Evolutionary conservation across 129 eudicot genomes (phyloP).

Genomic region (Silybum marianum): DNA sequence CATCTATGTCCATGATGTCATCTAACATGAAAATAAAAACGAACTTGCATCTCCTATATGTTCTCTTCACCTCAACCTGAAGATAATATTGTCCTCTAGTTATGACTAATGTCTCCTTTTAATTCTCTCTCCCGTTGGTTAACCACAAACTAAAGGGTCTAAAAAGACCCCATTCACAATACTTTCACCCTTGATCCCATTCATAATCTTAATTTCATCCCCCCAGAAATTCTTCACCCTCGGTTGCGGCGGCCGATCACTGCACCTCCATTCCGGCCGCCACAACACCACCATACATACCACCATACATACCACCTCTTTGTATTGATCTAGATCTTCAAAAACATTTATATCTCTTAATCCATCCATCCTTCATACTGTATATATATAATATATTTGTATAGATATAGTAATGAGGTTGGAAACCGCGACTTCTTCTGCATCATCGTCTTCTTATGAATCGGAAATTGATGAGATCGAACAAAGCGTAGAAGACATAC

Average conservation of each 20-base stretch:
- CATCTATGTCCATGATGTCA: too few relatives aligned
- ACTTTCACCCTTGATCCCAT: slow-evolving; percentile 18
- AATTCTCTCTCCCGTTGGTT: background rate
- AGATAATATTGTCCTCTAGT: slow-evolving; percentile 17
- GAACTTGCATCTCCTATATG: slow-evolving; percentile 11
- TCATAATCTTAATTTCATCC: slow-evolving; percentile 30
- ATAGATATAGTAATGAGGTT: background rate
- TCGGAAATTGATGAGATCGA: slow-evolving; percentile 31
- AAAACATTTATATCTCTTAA: background rate
- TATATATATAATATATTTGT: background rate
- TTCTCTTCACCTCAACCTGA: slow-evolving; percentile 30
- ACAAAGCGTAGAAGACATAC: slow-evolving; percentile 32
- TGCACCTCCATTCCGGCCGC: slow-evolving; percentile 24
- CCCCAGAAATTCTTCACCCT: slow-evolving; percentile 26
- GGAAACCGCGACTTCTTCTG: slow-evolving; percentile 11
- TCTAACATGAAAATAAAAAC: too few relatives aligned
- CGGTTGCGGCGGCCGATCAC: slow-evolving; percentile 32
- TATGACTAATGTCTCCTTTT: background rate
- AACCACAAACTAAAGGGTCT: slow-evolving; percentile 18
- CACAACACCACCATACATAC: slow-evolving; percentile 32
- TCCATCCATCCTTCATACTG: background rate
- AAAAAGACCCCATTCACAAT: slow-evolving; percentile 25
- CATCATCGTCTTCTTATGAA: slow-evolving; percentile 29
- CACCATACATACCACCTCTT: slow-evolving; percentile 25
- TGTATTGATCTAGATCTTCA: background rate